Evolutionary conservation across 2,329 filamentous ascomycete genomes (phyloP), one percentile per base, ranked within the genome.

Genomic region (Clonostachys rosea): DNA sequence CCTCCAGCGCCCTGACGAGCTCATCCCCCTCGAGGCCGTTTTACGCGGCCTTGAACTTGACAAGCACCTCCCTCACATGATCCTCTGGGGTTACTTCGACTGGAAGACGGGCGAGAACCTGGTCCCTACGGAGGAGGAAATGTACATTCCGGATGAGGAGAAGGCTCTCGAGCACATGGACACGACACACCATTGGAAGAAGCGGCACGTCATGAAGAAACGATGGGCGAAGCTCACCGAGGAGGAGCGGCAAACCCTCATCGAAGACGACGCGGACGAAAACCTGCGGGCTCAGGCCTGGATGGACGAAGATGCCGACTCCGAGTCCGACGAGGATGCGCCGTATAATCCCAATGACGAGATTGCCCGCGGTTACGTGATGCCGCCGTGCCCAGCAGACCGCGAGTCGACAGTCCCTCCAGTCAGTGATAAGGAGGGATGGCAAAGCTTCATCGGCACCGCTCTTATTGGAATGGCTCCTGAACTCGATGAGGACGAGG

Each of bases 71-170:
- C 55, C 74, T 13, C 67, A 75, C 48, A 83, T 87, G 73, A 70
- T 83, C 54, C 51, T 79, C 14, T 88, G 79, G 71, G 86, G 87
- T 1, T 77, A 77, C 57, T 66, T 84, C 30, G 73, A 86, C 61
- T 73, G 70, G 45, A 43, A 59, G 5, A 79, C 71, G 2, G 73
- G 78, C 43, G 59, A 68, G 51, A 75, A 82, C 58, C 56, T 79
- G 6, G 69, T 74, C 0, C 76, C 79, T 3, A 69, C 63, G 10
- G 61, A 70, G 44, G 70, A 76, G 43, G 73, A 81, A 57, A 68
- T 75, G 53, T 75, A 77, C 56, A 70, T 81, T 56, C 68, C 64
- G 11, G 73, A 80, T 54, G 67, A 73, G 42, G 74, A 75, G 30
- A 49, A 56, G 35, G 56, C 56, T 24, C 54, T 68, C 18, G 51